Conservation (phyloP, 1,139 yeast species). For the Pneumocystis oryctolagi region DNA sequence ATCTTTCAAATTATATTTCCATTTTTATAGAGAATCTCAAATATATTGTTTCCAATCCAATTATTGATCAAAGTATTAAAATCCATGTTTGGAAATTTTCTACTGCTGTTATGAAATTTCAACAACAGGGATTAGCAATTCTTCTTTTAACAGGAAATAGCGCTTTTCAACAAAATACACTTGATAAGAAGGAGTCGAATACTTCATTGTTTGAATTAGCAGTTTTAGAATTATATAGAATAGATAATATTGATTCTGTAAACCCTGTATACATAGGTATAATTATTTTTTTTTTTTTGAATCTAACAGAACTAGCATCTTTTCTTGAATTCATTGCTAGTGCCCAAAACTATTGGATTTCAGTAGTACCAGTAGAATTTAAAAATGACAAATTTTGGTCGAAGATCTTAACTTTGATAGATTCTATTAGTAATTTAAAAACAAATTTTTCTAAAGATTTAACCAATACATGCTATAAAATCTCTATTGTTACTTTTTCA, state of each 20-base stretch:
- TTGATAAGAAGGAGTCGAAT: neutral
- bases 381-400: neutral
- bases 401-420: neutral
- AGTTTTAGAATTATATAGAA: neutral
- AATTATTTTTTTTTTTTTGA: neutral
- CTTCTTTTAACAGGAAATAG: conserved; percentile 4
- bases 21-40: conserved; percentile 1
- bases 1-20: neutral
- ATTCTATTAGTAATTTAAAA: neutral
- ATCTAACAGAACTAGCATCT: neutral
- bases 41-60: conserved; percentile 1
- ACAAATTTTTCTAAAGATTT: neutral
- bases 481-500: neutral
- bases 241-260: neutral
- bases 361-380: neutral
- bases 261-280: neutral
- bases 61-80: neutral
- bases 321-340: neutral
- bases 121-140: conserved; percentile 6
- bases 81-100: conserved; percentile 7
- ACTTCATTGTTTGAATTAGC: neutral
- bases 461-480: neutral
- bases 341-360: neutral
- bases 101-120: conserved; percentile 4
- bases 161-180: neutral